Evolutionary conservation across 805 yeast species (phyloP), one percentile per base, ranked within the genome.

Genomic region (Candida ponderosae): DNA sequence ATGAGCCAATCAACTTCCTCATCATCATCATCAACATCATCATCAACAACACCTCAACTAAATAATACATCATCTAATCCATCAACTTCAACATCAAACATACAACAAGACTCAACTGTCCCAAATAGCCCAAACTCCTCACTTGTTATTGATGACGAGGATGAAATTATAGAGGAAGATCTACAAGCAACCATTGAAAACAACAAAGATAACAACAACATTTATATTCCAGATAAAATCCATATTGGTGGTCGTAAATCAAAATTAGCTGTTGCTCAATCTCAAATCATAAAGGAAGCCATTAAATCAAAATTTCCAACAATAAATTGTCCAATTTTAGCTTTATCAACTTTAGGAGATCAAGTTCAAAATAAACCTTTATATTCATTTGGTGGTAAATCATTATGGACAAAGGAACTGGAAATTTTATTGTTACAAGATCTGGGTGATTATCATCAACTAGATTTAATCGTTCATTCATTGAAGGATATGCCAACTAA

Each of bases 331-430:
- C 79, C 88, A 20, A 80, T 93, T 18, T 61, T 84, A 11, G 89
- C 95, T 4, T 70, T 86, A 29, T 72, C 81, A 37, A 90, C 98
- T 1, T 66, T 93, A 27, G 98, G 97, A 19, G 98, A 93, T 64
- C 82, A 85, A 54, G 80, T 83, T 23, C 93, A 79, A 54, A 74
- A 71, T 53, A 80, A 77, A 55, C 96, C 98, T 7, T 67, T 93
- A 35, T 93, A 90, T 59, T 76, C 95, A 4, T 93, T 93, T 62
- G 97, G 97, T 31, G 98, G 98, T 19, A 93, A 93, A 58, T 78
- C 96, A 0, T 60, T 93, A 18, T 93, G 98, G 98, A 93, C 98
- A 3, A 84, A 85, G 54, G 98, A 93, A 60, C 68, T 93, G 40
- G 98, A 93, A 61, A 79, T 79, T 18, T 63, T 88, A 34, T 64